phyloP scores from a whole-genome alignment of 768 basidiomycete species.

The Hebeloma cylindrosporum region DNA sequence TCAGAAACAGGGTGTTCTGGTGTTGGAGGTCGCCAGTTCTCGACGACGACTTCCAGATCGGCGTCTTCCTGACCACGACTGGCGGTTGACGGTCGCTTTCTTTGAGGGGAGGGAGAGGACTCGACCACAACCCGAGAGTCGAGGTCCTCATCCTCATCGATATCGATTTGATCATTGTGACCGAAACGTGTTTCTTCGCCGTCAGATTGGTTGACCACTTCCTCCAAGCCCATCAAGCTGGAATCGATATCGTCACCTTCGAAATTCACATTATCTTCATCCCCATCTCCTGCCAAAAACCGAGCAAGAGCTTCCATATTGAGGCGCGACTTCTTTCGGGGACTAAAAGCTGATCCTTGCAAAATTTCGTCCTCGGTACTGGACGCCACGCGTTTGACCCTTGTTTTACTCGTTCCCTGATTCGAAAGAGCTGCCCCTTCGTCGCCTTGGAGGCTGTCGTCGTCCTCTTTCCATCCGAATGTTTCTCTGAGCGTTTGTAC shows the following conservation, averaged over 20 bases:
- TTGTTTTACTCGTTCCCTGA: slow-evolving; percentile 6
- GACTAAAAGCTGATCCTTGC: slow-evolving; percentile 8
- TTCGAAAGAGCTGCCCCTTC: slow-evolving; percentile 16
- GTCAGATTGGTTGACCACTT: slow-evolving; percentile 13
- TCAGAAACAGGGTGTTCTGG: slow-evolving; percentile 27
- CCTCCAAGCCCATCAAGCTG: slow-evolving; percentile 17
- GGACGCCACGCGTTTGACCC: slow-evolving; percentile 7
- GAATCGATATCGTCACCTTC: slow-evolving; percentile 21
- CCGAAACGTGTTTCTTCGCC: slow-evolving; percentile 8
- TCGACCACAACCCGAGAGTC: neutral
- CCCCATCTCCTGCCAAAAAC: slow-evolving; percentile 42
- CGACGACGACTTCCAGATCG: slow-evolving; percentile 37
- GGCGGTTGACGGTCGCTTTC: neutral
- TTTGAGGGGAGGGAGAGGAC: neutral
- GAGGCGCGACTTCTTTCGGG: slow-evolving; percentile 38
- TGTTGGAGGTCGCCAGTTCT: slow-evolving; percentile 45
- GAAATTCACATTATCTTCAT: slow-evolving; percentile 25
- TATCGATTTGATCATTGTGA: neutral
- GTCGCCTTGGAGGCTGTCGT: too few relatives aligned
- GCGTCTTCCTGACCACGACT: neutral
- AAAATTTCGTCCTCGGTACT: slow-evolving; percentile 7
- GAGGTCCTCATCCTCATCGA: neutral
- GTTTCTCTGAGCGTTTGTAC: slow-evolving; percentile 39
- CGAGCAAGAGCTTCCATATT: slow-evolving; percentile 57
- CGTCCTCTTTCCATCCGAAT: slow-evolving; percentile 34